These are phyloP conservation scores for Aspergillus clavatus DNA, from an alignment of 2,329 filamentous ascomycete species.

Conservation along the genomic window DNA sequence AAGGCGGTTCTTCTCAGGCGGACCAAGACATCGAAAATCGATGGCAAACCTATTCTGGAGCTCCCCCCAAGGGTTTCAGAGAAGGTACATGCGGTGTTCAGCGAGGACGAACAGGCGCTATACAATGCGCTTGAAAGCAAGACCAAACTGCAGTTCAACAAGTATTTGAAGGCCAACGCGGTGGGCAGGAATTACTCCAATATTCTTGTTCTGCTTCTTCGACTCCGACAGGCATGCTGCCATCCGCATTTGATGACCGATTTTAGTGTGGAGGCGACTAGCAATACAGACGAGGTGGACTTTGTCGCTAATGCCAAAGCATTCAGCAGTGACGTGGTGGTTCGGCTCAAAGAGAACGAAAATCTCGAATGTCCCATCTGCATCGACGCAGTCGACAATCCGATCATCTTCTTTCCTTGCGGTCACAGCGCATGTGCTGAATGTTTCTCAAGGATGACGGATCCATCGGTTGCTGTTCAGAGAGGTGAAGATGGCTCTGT, in stretches of 20 bases:
- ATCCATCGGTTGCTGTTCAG: slow-evolving; percentile 54
- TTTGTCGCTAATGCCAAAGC: slow-evolving; percentile 59
- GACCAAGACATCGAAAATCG: slow-evolving; percentile 71
- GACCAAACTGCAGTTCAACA: slow-evolving; percentile 69
- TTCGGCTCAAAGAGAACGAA: slow-evolving; percentile 58
- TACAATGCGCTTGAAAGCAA: slow-evolving; percentile 64
- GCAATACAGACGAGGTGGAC: slow-evolving; percentile 49
- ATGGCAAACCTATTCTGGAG: slow-evolving; percentile 70
- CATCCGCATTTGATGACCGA: slow-evolving; percentile 69
- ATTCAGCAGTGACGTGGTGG: slow-evolving; percentile 57
- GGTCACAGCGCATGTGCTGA: slow-evolving; percentile 75
- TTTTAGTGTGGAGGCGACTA: slow-evolving; percentile 50
- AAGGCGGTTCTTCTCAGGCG: slow-evolving; percentile 78
- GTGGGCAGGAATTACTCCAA: slow-evolving; percentile 71
- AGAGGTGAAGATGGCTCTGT: slow-evolving; percentile 54
- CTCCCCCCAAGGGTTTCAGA: slow-evolving; percentile 63
- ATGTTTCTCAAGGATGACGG: slow-evolving; percentile 66
- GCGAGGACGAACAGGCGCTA: slow-evolving; percentile 58
- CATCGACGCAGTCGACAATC: slow-evolving; percentile 69
- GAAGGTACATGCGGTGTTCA: slow-evolving; percentile 60
- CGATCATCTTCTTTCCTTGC: slow-evolving; percentile 74
- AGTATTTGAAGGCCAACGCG: slow-evolving; percentile 64
- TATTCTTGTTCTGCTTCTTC: slow-evolving; percentile 72
- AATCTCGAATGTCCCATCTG: slow-evolving; percentile 79
- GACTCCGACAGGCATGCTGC: slow-evolving; percentile 75